Conservation (phyloP, 2,329 filamentous ascomycete genomes). For the Gnomoniopsis smithogilvyi region DNA sequence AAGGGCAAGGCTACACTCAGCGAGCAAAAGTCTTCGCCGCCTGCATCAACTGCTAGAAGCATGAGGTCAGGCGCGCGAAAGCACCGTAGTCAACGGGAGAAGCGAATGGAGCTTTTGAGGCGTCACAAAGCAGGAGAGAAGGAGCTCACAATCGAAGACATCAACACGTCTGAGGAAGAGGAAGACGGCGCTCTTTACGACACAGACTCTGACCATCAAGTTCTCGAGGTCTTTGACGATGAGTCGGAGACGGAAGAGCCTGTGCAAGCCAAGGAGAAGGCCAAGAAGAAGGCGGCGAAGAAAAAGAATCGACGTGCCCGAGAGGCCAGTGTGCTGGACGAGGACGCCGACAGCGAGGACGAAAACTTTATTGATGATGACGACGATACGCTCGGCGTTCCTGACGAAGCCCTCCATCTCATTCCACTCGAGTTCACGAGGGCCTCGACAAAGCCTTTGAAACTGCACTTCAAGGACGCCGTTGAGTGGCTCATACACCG, state of each 20-base stretch:
- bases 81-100: slow-evolving; percentile 36
- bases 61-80: slow-evolving; percentile 18
- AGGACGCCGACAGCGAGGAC: slow-evolving; percentile 7
- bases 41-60: slow-evolving; percentile 5
- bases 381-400: slow-evolving; percentile 52
- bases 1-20: background rate
- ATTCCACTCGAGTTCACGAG: slow-evolving; percentile 69
- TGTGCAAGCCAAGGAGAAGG: slow-evolving; percentile 9
- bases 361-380: slow-evolving; percentile 60
- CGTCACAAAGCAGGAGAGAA: slow-evolving; percentile 36
- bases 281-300: slow-evolving; percentile 16
- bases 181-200: slow-evolving; percentile 35
- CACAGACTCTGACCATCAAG: slow-evolving; percentile 28
- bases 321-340: slow-evolving; percentile 1
- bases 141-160: slow-evolving; percentile 34
- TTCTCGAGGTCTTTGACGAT: slow-evolving; percentile 30
- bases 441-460: slow-evolving; percentile 63
- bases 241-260: slow-evolving; percentile 23
- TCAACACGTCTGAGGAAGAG: slow-evolving; percentile 32
- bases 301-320: slow-evolving; percentile 17
- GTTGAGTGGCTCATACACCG: slow-evolving; percentile 82
- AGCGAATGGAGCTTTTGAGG: slow-evolving; percentile 36
- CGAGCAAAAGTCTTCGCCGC: background rate
- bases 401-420: slow-evolving; percentile 31
- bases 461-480: slow-evolving; percentile 69